These are phyloP conservation scores for Waltergamsia citrina DNA, from an alignment of 2,329 filamentous ascomycete species.

Conservation along the genomic window DNA sequence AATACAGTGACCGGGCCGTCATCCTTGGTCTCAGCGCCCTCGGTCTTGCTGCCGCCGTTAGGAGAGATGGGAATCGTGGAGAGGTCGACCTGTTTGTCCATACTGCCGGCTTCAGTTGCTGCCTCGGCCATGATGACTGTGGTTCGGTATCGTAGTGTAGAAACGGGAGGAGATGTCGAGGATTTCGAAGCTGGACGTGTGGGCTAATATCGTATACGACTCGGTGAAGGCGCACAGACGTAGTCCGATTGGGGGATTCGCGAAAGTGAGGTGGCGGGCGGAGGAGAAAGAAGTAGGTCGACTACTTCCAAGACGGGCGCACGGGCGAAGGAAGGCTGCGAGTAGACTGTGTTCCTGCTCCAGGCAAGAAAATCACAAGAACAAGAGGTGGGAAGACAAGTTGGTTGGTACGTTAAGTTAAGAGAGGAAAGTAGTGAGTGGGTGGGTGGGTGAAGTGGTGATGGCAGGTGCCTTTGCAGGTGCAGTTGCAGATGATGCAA, in stretches of 20 bases:
- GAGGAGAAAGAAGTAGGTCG: conserved; percentile 4
- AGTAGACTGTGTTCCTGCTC: conserved; percentile 3
- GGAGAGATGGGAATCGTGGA: conserved; percentile 60
- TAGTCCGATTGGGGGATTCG: too few relatives aligned
- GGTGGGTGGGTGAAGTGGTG: too few relatives aligned
- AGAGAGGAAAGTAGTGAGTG: too few relatives aligned
- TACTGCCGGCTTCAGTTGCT: conserved; percentile 20
- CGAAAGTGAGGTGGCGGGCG: not conserved
- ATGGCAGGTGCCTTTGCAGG: too few relatives aligned
- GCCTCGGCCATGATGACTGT: conserved; percentile 24
- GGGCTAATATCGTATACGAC: too few relatives aligned
- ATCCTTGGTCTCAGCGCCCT: conserved; percentile 35
- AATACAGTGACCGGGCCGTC: conserved; percentile 76
- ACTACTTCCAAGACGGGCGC: too few relatives aligned
- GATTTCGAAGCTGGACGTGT: too few relatives aligned
- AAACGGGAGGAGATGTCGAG: not conserved
- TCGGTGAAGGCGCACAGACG: too few relatives aligned
- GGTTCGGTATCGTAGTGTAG: too few relatives aligned
- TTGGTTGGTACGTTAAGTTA: too few relatives aligned
- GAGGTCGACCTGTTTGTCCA: conserved; percentile 53
- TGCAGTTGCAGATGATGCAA: too few relatives aligned
- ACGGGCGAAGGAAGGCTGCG: not conserved
- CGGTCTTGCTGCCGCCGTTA: conserved; percentile 44
- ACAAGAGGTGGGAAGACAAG: too few relatives aligned
- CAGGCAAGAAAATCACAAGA: conserved; percentile 8